phyloP scores from a whole-genome alignment of 176 grass and related monocot genomes.

The Aechmea fasciata region DNA sequence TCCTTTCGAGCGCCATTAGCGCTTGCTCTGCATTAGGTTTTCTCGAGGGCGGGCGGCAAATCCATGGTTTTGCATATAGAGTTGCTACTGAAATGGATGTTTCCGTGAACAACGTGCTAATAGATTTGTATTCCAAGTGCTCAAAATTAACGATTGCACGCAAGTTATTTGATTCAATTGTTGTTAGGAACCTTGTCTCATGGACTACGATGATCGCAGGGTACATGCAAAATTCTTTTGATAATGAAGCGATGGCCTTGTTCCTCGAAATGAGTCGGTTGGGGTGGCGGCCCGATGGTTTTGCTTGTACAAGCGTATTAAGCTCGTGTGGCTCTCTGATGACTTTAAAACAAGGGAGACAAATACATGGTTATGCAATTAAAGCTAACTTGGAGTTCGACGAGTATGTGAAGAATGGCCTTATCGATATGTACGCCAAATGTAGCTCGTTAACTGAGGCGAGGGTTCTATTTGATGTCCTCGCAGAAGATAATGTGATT shows the following conservation, averaged over 20 bases:
- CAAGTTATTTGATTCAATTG: constrained; percentile 47
- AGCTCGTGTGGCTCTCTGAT: constrained; percentile 46
- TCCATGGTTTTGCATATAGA: constrained; percentile 46
- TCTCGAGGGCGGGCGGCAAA: constrained; percentile 52
- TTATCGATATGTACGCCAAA: constrained; percentile 74
- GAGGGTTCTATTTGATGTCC: constrained; percentile 48
- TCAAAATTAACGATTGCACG: constrained; percentile 36
- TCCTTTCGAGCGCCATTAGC: constrained; percentile 46
- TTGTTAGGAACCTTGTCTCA: constrained; percentile 46
- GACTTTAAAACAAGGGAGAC: constrained; percentile 47
- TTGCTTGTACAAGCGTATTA: constrained; percentile 60
- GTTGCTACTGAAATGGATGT: constrained; percentile 32
- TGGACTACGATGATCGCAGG: constrained; percentile 83
- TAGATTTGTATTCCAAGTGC: constrained; percentile 73
- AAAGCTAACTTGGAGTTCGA: constrained; percentile 50
- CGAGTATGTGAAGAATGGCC: constrained; percentile 66
- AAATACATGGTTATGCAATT: constrained; percentile 56
- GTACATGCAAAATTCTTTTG: constrained; percentile 58
- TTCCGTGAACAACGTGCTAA: constrained; percentile 39
- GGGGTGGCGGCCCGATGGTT: constrained; percentile 55
- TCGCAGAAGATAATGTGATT: constrained; percentile 34
- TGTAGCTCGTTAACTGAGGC: constrained; percentile 43
- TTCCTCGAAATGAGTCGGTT: constrained; percentile 41
- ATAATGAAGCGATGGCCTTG: constrained; percentile 45
- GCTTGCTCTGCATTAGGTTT: constrained; percentile 46